phyloP scores from a whole-genome alignment of 768 basidiomycete species.

The Hebeloma cylindrosporum region DNA sequence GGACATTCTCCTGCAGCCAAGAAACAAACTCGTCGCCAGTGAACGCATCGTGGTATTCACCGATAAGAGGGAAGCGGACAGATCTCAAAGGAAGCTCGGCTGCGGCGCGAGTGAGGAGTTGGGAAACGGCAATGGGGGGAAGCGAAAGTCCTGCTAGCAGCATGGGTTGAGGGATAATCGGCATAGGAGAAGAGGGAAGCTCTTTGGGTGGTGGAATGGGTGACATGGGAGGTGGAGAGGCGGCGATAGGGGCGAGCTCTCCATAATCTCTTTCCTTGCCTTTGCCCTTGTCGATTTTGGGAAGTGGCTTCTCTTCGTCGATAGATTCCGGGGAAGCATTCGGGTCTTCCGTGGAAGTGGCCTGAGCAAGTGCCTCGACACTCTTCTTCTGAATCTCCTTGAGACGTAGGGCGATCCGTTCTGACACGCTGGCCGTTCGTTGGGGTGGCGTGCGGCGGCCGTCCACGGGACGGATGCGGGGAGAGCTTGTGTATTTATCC shows the following conservation, averaged over 20 bases:
- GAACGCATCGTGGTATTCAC: slow-evolving; percentile 85
- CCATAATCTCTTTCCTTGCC: slow-evolving; percentile 49
- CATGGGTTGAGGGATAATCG: slow-evolving; percentile 51
- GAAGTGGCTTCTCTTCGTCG: slow-evolving; percentile 35
- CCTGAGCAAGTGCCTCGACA: slow-evolving; percentile 34
- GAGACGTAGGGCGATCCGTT: slow-evolving; percentile 82
- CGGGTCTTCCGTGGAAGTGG: slow-evolving; percentile 31
- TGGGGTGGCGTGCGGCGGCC: slow-evolving; percentile 51
- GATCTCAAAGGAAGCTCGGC: slow-evolving; percentile 68
- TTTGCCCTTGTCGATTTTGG: slow-evolving; percentile 84
- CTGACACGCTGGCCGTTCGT: slow-evolving; percentile 78
- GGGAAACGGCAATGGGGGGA: slow-evolving; percentile 61
- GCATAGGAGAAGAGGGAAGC: slow-evolving; percentile 25
- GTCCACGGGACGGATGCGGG: slow-evolving; percentile 60
- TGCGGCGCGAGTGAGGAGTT: slow-evolving; percentile 69
- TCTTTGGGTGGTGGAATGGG: slow-evolving; percentile 55
- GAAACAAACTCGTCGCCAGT: slow-evolving; percentile 86
- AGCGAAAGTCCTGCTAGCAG: slow-evolving; percentile 76
- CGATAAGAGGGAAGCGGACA: slow-evolving; percentile 75
- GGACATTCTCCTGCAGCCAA: slow-evolving; percentile 80
- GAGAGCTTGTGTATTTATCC: slow-evolving; percentile 84
- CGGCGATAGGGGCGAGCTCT: slow-evolving; percentile 30
- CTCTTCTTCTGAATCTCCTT: slow-evolving; percentile 72
- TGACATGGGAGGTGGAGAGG: slow-evolving; percentile 65
- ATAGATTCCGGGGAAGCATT: slow-evolving; percentile 28